A percentile compares a stretch with the other conserved stretches of the same genome.
Conservation (phyloP, 768 basidiomycete genomes). For the Leccinellum luteum region DNA sequence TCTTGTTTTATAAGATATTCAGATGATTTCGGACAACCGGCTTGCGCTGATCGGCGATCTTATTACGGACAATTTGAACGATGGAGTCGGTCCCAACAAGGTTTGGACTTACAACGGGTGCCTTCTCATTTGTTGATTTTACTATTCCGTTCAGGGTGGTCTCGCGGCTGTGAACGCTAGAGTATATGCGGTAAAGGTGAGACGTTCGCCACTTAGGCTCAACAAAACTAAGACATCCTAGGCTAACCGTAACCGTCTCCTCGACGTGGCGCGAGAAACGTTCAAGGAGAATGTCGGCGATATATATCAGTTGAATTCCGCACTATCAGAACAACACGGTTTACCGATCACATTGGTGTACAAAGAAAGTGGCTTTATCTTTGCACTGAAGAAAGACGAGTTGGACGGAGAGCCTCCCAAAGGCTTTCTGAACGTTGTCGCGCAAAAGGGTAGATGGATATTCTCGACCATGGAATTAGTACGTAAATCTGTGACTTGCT, state of each 20-base stretch:
- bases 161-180: slow-evolving; percentile 72
- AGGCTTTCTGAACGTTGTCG: slow-evolving; percentile 66
- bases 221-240: slow-evolving; percentile 20
- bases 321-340: slow-evolving; percentile 57
- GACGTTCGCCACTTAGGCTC: neutral
- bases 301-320: slow-evolving; percentile 65
- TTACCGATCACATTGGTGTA: slow-evolving; percentile 68
- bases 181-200: slow-evolving; percentile 84
- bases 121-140: neutral
- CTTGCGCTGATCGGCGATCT: slow-evolving; percentile 59
- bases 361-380: slow-evolving; percentile 72
- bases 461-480: slow-evolving; percentile 86
- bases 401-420: slow-evolving; percentile 56
- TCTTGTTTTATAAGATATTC: neutral
- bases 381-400: slow-evolving; percentile 59
- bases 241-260: slow-evolving; percentile 77
- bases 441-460: slow-evolving; percentile 67
- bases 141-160: slow-evolving; percentile 48
- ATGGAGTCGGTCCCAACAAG: slow-evolving; percentile 60
- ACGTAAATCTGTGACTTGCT: slow-evolving; percentile 18
- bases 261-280: slow-evolving; percentile 94
- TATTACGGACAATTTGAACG: slow-evolving; percentile 68
- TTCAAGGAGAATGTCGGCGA: slow-evolving; percentile 93
- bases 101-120: slow-evolving; percentile 33
- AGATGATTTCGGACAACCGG: slow-evolving; percentile 78